Evolutionary conservation across 495 filamentous ascomycete genomes (phyloP).

Genomic region (Trichocladium antarcticum): DNA sequence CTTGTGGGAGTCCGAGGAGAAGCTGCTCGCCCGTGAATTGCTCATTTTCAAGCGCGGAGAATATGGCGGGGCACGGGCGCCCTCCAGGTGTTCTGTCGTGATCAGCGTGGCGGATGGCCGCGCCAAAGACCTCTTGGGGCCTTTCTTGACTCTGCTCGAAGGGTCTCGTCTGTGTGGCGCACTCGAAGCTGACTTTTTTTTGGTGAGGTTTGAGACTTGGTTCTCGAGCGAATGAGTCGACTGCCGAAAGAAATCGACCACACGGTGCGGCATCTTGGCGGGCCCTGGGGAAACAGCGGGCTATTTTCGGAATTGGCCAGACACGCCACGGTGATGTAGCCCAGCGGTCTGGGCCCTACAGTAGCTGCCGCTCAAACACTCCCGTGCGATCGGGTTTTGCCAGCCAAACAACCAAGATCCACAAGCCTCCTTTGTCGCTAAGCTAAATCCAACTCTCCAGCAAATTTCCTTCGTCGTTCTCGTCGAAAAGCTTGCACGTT

Average conservation of each 20-base stretch:
- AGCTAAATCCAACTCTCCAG: too few species aligned
- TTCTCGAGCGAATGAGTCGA: conserved; percentile 28
- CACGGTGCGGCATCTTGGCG: conserved; percentile 39
- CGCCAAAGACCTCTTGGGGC: conserved; percentile 16
- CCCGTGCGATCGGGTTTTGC: too few species aligned
- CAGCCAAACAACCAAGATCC: neutral
- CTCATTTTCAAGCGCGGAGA: conserved; percentile 17
- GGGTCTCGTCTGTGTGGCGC: conserved; percentile 17
- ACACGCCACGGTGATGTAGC: conserved; percentile 7
- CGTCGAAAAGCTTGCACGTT: neutral
- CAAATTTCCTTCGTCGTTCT: too few species aligned
- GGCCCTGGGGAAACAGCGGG: conserved; percentile 11
- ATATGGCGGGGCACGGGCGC: conserved; percentile 13
- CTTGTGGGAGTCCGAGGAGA: conserved; percentile 23
- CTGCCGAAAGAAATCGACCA: conserved; percentile 39
- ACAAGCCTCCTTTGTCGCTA: neutral
- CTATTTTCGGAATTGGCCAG: neutral
- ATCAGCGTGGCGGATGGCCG: conserved; percentile 29
- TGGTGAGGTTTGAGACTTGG: conserved; percentile 23
- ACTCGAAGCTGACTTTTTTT: conserved; percentile 22
- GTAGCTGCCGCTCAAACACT: neutral
- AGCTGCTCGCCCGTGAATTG: conserved; percentile 23
- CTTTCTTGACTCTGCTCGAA: conserved; percentile 18
- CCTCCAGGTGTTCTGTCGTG: conserved; percentile 24
- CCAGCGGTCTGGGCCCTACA: neutral